Conservation (phyloP, 2,329 filamentous ascomycete genomes). For the Rhinocladiella similis region DNA sequence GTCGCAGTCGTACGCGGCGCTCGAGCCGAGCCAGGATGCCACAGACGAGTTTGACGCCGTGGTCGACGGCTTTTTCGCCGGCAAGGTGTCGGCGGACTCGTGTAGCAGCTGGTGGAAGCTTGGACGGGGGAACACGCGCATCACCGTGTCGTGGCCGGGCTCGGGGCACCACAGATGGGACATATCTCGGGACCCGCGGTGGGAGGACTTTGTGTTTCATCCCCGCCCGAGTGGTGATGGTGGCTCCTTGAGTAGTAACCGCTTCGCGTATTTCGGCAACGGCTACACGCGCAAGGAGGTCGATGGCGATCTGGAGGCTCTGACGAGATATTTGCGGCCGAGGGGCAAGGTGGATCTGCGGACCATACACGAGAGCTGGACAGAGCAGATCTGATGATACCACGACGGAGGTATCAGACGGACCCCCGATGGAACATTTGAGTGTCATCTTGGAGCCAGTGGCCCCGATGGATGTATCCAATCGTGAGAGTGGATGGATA, state of each 20-base stretch:
- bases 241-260: not conserved
- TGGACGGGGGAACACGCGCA: not conserved
- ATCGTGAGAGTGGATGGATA: no score
- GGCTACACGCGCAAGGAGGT: slow-evolving; percentile 4
- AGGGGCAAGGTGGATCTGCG: slow-evolving; percentile 8
- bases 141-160: slow-evolving; percentile 7
- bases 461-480: no score
- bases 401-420: no score
- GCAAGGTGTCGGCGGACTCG: slow-evolving; percentile 5
- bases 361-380: slow-evolving; percentile 12
- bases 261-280: slow-evolving; percentile 11
- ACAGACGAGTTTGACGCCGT: slow-evolving; percentile 10
- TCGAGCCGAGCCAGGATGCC: slow-evolving; percentile 1
- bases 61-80: slow-evolving; percentile 3
- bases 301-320: not conserved
- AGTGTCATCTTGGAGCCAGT: no score
- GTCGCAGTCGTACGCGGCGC: slow-evolving; percentile 4
- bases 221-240: not conserved
- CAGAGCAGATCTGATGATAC: no score
- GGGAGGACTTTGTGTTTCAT: slow-evolving; percentile 40
- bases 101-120: slow-evolving; percentile 12
- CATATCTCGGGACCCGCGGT: slow-evolving; percentile 35
- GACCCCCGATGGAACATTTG: no score
- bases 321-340: slow-evolving; percentile 10
- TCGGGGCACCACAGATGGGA: slow-evolving; percentile 36